These are phyloP conservation scores for Chondrostereum purpureum DNA, from an alignment of 1,284 basidiomycete genomes.

Conservation along the genomic window DNA sequence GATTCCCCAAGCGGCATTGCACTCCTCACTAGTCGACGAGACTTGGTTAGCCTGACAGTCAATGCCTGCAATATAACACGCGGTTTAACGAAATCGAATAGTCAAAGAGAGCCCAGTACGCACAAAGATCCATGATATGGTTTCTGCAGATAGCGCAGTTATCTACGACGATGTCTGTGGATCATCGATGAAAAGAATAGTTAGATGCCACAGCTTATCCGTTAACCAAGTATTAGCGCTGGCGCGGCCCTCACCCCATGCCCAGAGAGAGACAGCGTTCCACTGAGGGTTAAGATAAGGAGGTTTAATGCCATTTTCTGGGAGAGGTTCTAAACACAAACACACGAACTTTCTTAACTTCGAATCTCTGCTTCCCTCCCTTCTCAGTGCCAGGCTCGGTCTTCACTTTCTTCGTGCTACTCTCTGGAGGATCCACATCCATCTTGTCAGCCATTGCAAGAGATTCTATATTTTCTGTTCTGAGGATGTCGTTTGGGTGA, in stretches of 20 bases:
- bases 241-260: conserved; percentile 91
- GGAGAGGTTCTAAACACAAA: conserved; percentile 6
- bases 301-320: conserved; percentile 6
- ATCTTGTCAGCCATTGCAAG: conserved; percentile 58
- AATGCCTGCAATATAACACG: conserved; percentile 61
- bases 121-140: conserved; percentile 98
- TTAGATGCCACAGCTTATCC: conserved; percentile 12
- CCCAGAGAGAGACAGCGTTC: conserved; percentile 95
- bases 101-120: conserved; percentile 24
- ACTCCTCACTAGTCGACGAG: conserved; percentile 93
- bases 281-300: conserved; percentile 51
- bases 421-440: conserved; percentile 66
- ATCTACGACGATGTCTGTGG: conserved; percentile 86
- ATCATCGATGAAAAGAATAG: not conserved
- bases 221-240: conserved; percentile 7
- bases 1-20: conserved; percentile 98
- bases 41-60: conserved; percentile 99
- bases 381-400: conserved; percentile 37
- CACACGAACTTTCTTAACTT: conserved; percentile 89
- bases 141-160: conserved; percentile 96
- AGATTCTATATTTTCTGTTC: not conserved
- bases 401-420: conserved; percentile 40
- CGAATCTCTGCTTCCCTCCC: conserved; percentile 75
- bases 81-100: not conserved
- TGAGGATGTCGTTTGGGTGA: not conserved